phyloP scores from a whole-genome alignment of 345 rosid species.

The Citropsis articulata region DNA sequence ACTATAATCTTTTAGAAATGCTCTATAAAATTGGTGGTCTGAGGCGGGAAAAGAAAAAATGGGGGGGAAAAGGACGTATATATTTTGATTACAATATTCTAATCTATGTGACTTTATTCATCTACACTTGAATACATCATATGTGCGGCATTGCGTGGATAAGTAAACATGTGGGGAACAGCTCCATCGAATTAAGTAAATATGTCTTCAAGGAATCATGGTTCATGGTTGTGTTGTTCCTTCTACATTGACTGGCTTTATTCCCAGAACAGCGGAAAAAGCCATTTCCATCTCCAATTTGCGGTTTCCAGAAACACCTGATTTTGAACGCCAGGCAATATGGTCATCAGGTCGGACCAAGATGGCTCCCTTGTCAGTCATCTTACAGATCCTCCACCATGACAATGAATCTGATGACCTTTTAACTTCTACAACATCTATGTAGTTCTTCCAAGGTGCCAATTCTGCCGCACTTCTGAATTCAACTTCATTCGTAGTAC shows the following conservation, averaged over 20 bases:
- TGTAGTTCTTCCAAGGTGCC: slow-evolving; percentile 58
- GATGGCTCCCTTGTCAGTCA: slow-evolving; percentile 67
- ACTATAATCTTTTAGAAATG: too few relatives aligned
- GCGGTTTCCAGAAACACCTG: slow-evolving; percentile 39
- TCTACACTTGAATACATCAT: not conserved
- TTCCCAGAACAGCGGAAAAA: slow-evolving; percentile 50
- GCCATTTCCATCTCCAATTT: slow-evolving; percentile 49
- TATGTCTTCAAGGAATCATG: not conserved
- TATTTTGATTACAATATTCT: not conserved
- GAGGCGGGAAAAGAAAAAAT: too few relatives aligned
- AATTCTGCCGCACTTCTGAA: slow-evolving; percentile 40
- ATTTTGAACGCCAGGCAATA: slow-evolving; percentile 70
- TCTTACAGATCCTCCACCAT: slow-evolving; percentile 78
- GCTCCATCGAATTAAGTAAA: not conserved
- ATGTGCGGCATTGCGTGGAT: not conserved
- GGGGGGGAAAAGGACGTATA: too few relatives aligned
- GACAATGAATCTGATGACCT: slow-evolving; percentile 36
- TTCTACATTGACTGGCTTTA: slow-evolving; percentile 9
- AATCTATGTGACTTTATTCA: not conserved
- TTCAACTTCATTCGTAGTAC: slow-evolving; percentile 16
- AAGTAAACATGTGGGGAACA: not conserved
- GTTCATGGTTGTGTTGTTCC: not conserved
- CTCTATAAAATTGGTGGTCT: too few relatives aligned
- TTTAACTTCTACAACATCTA: slow-evolving; percentile 57
- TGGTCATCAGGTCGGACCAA: slow-evolving; percentile 84